These are phyloP conservation scores for Trichoderma lentiforme DNA, from an alignment of 2,329 filamentous ascomycete species.

Conservation along the genomic window DNA sequence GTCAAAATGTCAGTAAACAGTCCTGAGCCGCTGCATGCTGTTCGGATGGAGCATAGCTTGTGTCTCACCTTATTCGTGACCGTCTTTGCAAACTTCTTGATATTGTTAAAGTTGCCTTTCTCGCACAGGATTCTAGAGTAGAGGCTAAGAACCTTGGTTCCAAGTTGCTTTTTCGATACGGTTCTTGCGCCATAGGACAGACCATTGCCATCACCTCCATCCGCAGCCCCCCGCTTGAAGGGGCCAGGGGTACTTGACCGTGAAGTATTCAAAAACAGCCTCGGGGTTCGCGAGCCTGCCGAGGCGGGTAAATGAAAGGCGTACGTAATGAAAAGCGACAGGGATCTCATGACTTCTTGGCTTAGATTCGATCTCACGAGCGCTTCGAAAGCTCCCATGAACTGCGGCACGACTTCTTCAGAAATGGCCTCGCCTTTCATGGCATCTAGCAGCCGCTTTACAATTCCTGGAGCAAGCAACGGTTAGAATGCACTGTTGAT, in stretches of 20 bases:
- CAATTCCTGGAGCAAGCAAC: slow-evolving; percentile 60
- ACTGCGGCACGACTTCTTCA: slow-evolving; percentile 68
- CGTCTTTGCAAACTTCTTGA: slow-evolving; percentile 86
- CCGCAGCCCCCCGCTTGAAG: slow-evolving; percentile 37
- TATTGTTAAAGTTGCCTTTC: slow-evolving; percentile 61
- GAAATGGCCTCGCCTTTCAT: slow-evolving; percentile 80
- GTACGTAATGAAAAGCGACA: slow-evolving; percentile 92
- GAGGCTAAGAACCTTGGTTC: slow-evolving; percentile 70
- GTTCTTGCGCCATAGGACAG: slow-evolving; percentile 34
- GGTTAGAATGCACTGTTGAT: background rate
- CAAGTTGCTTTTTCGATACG: slow-evolving; percentile 66
- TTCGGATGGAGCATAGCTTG: background rate
- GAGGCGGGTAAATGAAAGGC: slow-evolving; percentile 64
- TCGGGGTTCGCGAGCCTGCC: slow-evolving; percentile 52
- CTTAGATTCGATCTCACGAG: slow-evolving; percentile 79
- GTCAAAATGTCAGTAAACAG: background rate
- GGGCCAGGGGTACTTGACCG: slow-evolving; percentile 41
- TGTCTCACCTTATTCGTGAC: slow-evolving; percentile 82
- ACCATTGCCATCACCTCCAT: slow-evolving; percentile 30
- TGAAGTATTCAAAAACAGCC: slow-evolving; percentile 36
- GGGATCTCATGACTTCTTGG: slow-evolving; percentile 77
- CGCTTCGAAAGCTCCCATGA: slow-evolving; percentile 74
- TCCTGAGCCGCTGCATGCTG: background rate
- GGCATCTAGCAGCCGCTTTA: slow-evolving; percentile 85
- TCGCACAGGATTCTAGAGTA: slow-evolving; percentile 77